phyloP scores from a whole-genome alignment of 805 yeast species.

The Kluyveromyces nonfermentans region DNA sequence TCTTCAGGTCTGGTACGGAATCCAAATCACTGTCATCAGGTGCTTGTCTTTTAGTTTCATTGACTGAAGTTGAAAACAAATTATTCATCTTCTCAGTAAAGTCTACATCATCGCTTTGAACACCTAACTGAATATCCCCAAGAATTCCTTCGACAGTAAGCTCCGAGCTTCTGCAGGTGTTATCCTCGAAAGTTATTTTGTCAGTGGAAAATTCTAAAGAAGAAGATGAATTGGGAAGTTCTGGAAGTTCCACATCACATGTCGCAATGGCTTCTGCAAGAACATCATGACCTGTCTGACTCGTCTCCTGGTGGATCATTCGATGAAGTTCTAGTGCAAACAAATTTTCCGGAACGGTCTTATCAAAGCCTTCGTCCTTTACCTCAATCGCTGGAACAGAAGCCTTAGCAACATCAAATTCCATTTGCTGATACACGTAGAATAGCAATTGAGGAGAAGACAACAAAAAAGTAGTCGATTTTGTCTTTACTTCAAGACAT shows the following conservation, averaged over 20 bases:
- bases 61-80: neutral
- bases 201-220: neutral
- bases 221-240: constrained; percentile 2
- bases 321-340: constrained; percentile 3
- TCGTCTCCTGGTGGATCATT: constrained; percentile 2
- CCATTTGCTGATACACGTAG: constrained; percentile 1
- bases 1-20: neutral
- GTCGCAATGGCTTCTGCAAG: constrained; percentile 7
- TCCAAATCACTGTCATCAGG: neutral
- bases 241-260: constrained; percentile 9
- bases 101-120: neutral
- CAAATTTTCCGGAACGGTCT: constrained; percentile 1
- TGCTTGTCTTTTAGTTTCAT: neutral
- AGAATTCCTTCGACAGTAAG: constrained; percentile 3
- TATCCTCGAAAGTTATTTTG: neutral
- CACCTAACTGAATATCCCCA: neutral
- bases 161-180: neutral
- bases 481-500: too few species aligned
- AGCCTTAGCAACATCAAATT: constrained; percentile 1
- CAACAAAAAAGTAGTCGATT: neutral
- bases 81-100: constrained; percentile 1
- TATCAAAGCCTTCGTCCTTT: neutral
- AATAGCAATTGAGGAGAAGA: neutral
- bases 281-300: constrained; percentile 1
- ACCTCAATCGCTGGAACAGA: constrained; percentile 1